phyloP scores from a whole-genome alignment of 441 rosid species.

The Adansonia grandidieri region DNA sequence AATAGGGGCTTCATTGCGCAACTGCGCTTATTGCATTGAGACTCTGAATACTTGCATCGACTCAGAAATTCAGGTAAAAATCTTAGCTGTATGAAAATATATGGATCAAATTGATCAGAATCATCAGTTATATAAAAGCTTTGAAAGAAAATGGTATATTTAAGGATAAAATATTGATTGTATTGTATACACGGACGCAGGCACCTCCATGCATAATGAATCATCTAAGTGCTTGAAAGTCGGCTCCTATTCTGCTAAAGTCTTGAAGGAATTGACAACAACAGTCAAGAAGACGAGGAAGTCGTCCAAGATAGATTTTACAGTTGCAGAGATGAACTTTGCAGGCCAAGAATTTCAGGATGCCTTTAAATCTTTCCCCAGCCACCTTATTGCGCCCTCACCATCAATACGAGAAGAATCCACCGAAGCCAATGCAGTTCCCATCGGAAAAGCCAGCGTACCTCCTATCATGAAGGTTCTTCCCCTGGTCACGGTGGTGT shows the following conservation, averaged over 20 bases:
- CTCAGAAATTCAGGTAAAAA: conserved; percentile 51
- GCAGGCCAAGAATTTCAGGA: conserved; percentile 61
- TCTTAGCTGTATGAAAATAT: background rate
- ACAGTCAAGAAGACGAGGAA: conserved; percentile 47
- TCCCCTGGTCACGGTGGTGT: conserved; percentile 51
- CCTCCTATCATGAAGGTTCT: conserved; percentile 48
- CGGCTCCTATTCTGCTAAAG: conserved; percentile 42
- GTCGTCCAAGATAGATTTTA: conserved; percentile 47
- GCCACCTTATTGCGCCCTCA: background rate
- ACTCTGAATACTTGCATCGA: conserved; percentile 43
- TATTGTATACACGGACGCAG: conserved; percentile 26
- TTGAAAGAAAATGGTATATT: background rate
- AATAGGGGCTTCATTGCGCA: conserved; percentile 55
- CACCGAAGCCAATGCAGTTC: conserved; percentile 26
- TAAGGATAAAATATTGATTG: background rate
- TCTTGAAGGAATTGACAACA: conserved; percentile 51
- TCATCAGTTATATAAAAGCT: background rate
- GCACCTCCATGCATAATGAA: conserved; percentile 46
- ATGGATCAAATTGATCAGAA: no score
- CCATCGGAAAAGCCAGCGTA: conserved; percentile 15
- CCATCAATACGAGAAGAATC: conserved; percentile 20
- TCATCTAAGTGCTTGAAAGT: conserved; percentile 45
- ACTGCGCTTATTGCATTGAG: conserved; percentile 62
- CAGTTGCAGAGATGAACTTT: conserved; percentile 53
- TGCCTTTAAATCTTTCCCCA: conserved; percentile 45